Evolutionary conservation across 2,329 filamentous ascomycete species (phyloP), one percentile per base, ranked within the genome.

Genomic region (Ceratocystis lukuohia): DNA sequence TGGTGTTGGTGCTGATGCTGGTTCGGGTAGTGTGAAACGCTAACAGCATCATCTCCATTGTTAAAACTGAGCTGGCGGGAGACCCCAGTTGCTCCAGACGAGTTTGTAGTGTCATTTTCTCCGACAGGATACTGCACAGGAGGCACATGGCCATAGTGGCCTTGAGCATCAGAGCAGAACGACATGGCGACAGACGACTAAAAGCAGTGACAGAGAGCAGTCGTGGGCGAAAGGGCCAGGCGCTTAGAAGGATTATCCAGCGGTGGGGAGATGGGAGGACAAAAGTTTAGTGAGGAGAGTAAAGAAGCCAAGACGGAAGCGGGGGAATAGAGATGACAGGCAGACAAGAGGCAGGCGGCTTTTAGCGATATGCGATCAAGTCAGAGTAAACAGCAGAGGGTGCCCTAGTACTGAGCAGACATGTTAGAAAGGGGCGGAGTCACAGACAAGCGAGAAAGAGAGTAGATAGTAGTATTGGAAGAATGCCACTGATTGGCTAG

Each of bases 31-130:
- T 45, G 48, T 17, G 59, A 59, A 12, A 68, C 66, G 20, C 66
- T 83, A 62, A 78, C 76, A 61, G 80, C 78, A 74, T 93, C 88
- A 74, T 94, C 89, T 70, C 87, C 88, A 70, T 81, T 84, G 74
- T 91, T 86, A 77, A 89, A 91, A 77, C 88, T 93, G 62, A 84
- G 82, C 70, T 84, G 82, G 70, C 88, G 80, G 56, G 73, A 73
- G 5, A 77, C 75, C 69, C 71, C 70, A 25, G 50, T 22, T 6
- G 25, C 20, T 2, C 7, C 22, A 28, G 20, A 1, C 22, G 53
- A 17, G 65, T 72, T 62, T 68, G 68, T 76, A 74, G 56, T 77
- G 74, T 69, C 75, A 61, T 56, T 73, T 71, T 62, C 71, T 70
- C 33, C 76, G 69, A 83, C 76, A 17, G 82, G 80, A 71, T 87